phyloP scores from a whole-genome alignment of 352 stramenopile genomes.

The Globisporangium carolinianum region DNA sequence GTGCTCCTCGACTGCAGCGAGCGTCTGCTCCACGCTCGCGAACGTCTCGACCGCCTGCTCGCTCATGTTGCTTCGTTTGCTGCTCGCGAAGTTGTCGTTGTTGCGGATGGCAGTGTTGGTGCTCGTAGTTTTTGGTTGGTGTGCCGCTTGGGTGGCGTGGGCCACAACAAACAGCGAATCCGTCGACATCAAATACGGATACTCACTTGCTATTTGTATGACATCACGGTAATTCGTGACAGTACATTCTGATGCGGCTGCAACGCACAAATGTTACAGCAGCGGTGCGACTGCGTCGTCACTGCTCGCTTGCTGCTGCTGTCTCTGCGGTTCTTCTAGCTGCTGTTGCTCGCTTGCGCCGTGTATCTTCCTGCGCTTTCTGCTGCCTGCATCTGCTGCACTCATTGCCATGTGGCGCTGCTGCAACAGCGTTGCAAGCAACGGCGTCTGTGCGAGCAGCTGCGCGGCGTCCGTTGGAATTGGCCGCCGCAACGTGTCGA shows the following conservation, averaged over 20 bases:
- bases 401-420: conserved; percentile 4
- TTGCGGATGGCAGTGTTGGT: background rate
- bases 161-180: background rate
- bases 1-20: conserved; percentile 67
- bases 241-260: no score
- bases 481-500: conserved; percentile 45
- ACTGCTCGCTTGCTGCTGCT: no score
- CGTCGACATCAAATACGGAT: background rate
- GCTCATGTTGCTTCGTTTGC: conserved; percentile 26
- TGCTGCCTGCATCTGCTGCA: conserved; percentile 10
- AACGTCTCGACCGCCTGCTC: conserved; percentile 60
- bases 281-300: no score
- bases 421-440: conserved; percentile 24
- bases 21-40: conserved; percentile 69
- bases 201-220: background rate
- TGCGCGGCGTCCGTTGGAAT: conserved; percentile 14
- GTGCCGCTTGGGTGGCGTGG: background rate
- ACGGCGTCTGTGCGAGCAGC: conserved; percentile 18
- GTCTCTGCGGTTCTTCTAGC: background rate
- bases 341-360: conserved; percentile 3
- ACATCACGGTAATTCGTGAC: no score
- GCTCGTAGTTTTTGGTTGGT: conserved; percentile 13
- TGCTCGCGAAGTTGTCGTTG: no score
- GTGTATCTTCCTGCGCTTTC: conserved; percentile 27
- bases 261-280: no score